Evolutionary conservation across 257 asterid genomes (phyloP), one percentile per base, ranked within the genome.

Genomic region (Vinca minor): DNA sequence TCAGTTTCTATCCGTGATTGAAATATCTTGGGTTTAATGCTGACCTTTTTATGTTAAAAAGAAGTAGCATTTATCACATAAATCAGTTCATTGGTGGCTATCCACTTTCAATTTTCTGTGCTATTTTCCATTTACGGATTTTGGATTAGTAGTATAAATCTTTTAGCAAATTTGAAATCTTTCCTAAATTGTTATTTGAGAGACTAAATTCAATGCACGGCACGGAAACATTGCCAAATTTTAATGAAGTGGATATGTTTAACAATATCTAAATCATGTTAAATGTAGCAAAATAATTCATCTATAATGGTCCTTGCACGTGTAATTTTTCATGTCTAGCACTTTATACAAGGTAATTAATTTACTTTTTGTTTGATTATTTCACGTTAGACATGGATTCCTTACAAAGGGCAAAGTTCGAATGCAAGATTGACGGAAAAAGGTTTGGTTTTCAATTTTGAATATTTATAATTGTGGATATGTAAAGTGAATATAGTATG

Each of bases 351-450:
- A 61, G 56, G 38, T 29, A 58, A 44, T 50, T 75, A 25, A 53
- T 50, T 32, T 9, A 20, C 67, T 32, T 54, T 41, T 25, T 62
- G 6, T 46, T 59, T 66, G 56, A 61, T 66, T 9, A 42, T 75
- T 57, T 64, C 41, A 21, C 58, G 75, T 50, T 71, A 93, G 99
- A 89, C 99, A 36, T 93, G 99, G 99, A 85, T 86, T 69, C 99
- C 99, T 17, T 93, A 89, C 84, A 88, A 93, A 84, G 99, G 97
- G 53, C 96, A 85, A 68, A 81, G 76, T 69, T 87, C 96, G 31
- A 83, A 77, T 75, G 80, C 95, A 20, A 82, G 85, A 80, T 78
- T 89, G 73, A 80, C 97, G 15, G 96, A 89, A 75, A 87, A 79
- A 85, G 99, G 99, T 93, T 71, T 50, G 79, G 73, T 49, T 45